Evolutionary conservation across 116 monocot genomes (phyloP).

Genomic region (Trichopus zeylanicus): DNA sequence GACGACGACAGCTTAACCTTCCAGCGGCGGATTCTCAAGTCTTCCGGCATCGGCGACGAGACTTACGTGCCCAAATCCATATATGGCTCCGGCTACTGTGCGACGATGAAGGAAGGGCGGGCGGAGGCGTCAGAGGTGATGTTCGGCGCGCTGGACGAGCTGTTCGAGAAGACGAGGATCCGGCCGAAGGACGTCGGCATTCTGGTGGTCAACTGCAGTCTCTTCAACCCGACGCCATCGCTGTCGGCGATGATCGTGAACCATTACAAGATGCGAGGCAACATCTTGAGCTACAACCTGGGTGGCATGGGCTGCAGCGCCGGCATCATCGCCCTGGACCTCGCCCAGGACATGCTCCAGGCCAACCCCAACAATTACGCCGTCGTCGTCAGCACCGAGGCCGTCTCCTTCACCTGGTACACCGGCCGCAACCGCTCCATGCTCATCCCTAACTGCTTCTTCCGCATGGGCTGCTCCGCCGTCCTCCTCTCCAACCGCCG

Average conservation of each 20-base stretch:
- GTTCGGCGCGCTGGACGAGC: conserved; percentile 91
- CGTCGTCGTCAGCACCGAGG: conserved; percentile 91
- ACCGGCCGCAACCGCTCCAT: conserved; percentile 65
- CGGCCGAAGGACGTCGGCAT: conserved; percentile 82
- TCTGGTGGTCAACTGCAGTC: conserved; percentile 92
- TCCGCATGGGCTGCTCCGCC: conserved; percentile 85
- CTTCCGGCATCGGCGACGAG: conserved; percentile 90
- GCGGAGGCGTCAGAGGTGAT: conserved; percentile 57
- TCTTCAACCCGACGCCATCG: conserved; percentile 95
- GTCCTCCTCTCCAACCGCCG: conserved; percentile 82
- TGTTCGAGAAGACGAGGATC: conserved; percentile 71
- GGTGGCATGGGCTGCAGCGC: conserved; percentile 94
- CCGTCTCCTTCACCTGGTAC: conserved; percentile 93
- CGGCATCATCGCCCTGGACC: conserved; percentile 66
- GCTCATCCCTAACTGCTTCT: conserved; percentile 96
- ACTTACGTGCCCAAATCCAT: conserved; percentile 67
- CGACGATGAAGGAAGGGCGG: conserved; percentile 93
- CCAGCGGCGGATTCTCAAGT: conserved; percentile 66
- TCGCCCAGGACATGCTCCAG: conserved; percentile 77
- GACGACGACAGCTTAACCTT: conserved; percentile 81
- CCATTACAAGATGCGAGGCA: conserved; percentile 98
- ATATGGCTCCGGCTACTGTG: conserved; percentile 43
- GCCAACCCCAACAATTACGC: conserved; percentile 83
- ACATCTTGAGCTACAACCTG: conserved; percentile 94
- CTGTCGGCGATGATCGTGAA: conserved; percentile 97